Base-by-base conservation (phyloP, 2,329 filamentous ascomycete genomes). In the Neoarthrinium moseri region DNA sequence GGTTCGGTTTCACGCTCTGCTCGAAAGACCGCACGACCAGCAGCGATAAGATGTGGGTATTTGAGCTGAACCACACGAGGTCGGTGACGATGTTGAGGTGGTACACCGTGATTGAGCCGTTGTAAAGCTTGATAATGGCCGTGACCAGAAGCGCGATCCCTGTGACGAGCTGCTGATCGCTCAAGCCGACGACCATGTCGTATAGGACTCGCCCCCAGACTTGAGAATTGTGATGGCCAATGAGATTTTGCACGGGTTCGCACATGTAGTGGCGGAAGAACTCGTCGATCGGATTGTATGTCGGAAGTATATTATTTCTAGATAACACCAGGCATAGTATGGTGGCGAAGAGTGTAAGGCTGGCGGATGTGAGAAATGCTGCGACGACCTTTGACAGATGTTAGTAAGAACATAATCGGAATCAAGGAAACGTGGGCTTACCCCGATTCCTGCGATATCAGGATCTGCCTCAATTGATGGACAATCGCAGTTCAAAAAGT, bases 91-190 rank as follows among this genome's bases (percentile, higher is more conserved):
- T 51, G 40, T 40, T 43, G 43, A 59, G 54, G 34, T 59, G 57
- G 37, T 60, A 59, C 10, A 54, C 44, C 2, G 51, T 53, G 32
- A 59, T 51, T 2, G 36, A 39, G 18, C 47, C 43, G 11, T 56
- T 45, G 12, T 20, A n/a, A 2, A 56, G 43, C 32, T 51, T 47
- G 12, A 41, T 49, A 13, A 60, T 21, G 0, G 44, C 53, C 2
- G 50, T 51, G 1, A 52, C 37, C 10, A 57, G 39, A 12, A 56
- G 30, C 2, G 53, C 56, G 27, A 55, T 44, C 20, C 56, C 56
- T 0, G 55, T 56, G 20, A 57, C 55, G 3, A 59, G 51, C 24
- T 60, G 57, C 24, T 53, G 52, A 45, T 59, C 58, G 45, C 45
- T 49, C 4, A 58, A 47, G n/a, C 49, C 44, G 20, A 51, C 36